These are phyloP conservation scores for Aspergillus egyptiacus DNA, from an alignment of 495 filamentous ascomycete genomes.

Conservation along the genomic window DNA sequence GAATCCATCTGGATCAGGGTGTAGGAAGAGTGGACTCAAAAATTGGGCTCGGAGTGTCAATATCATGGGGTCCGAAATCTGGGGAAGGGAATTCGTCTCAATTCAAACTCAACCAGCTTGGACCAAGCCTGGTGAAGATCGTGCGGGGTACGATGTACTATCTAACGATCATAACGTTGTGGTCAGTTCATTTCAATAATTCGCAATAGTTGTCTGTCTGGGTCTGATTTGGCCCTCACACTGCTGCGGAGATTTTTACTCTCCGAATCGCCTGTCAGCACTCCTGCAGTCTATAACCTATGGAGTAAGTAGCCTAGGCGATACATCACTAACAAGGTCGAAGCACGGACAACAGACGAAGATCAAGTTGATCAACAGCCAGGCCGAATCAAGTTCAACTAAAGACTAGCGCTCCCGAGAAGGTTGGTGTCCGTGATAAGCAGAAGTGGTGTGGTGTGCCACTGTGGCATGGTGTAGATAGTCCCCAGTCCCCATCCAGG, in stretches of 20 bases:
- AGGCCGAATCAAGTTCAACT: no score
- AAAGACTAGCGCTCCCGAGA: background rate
- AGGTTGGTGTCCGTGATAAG: background rate
- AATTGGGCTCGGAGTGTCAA: background rate
- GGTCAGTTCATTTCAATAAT: conserved; percentile 2
- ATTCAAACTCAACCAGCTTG: conserved; percentile 6
- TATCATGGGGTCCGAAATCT: conserved; percentile 6
- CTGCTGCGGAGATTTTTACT: background rate
- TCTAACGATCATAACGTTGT: background rate
- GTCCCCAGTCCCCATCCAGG: no score
- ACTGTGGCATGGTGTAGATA: no score
- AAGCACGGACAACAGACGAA: no score
- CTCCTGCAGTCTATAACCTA: background rate
- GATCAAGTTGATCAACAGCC: no score
- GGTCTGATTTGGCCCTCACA: no score
- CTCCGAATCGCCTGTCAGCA: background rate
- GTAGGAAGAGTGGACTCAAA: conserved; percentile 1
- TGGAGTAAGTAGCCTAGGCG: no score
- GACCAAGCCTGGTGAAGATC: conserved; percentile 15
- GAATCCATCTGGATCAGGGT: background rate
- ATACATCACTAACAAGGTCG: no score
- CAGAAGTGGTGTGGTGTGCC: conserved; percentile 1
- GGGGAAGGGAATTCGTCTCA: background rate
- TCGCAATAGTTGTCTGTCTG: background rate
- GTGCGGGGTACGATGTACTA: conserved; percentile 15